A percentile compares a stretch with the other conserved stretches of the same genome.
phyloP scores from a whole-genome alignment of 129 eudicot species.

The Helianthus tuberosus region DNA sequence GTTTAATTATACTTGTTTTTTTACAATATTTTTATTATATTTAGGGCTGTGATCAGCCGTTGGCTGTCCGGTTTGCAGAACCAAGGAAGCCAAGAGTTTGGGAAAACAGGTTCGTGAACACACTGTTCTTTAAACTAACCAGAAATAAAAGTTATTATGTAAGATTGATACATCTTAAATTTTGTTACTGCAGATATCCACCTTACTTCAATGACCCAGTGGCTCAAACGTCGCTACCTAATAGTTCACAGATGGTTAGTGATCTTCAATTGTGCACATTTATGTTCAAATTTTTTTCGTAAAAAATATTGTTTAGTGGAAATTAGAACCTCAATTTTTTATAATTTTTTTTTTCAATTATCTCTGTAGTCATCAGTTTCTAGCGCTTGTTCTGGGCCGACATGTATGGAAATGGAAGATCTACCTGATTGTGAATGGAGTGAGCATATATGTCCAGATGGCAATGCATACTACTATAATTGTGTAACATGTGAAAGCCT shows the following conservation, averaged over 20 bases:
- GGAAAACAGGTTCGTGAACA: conserved; percentile 61
- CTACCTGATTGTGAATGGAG: conserved; percentile 84
- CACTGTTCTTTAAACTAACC: conserved; percentile 8
- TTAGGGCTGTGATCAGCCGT: conserved; percentile 87
- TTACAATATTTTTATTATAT: conserved; percentile 14
- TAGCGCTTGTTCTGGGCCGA: conserved; percentile 36
- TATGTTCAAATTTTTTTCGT: neutral
- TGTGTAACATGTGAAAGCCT: conserved; percentile 91
- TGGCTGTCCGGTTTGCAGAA: conserved; percentile 83
- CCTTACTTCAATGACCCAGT: conserved; percentile 38
- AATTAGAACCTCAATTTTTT: neutral
- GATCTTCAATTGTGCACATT: neutral
- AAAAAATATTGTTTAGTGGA: neutral
- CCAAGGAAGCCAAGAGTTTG: conserved; percentile 86
- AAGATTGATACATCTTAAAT: neutral
- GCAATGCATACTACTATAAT: conserved; percentile 72
- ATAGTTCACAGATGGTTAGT: conserved; percentile 39
- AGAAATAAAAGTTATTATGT: conserved; percentile 1
- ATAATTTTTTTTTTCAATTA: neutral
- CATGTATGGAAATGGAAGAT: conserved; percentile 33
- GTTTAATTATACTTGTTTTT: conserved; percentile 9
- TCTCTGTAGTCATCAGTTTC: conserved; percentile 36
- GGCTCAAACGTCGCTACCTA: conserved; percentile 37
- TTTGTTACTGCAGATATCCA: conserved; percentile 49
- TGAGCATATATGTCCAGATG: conserved; percentile 93